Evolutionary conservation across 305 asterid species (phyloP).

Genomic region (Fraxinus paxiana): DNA sequence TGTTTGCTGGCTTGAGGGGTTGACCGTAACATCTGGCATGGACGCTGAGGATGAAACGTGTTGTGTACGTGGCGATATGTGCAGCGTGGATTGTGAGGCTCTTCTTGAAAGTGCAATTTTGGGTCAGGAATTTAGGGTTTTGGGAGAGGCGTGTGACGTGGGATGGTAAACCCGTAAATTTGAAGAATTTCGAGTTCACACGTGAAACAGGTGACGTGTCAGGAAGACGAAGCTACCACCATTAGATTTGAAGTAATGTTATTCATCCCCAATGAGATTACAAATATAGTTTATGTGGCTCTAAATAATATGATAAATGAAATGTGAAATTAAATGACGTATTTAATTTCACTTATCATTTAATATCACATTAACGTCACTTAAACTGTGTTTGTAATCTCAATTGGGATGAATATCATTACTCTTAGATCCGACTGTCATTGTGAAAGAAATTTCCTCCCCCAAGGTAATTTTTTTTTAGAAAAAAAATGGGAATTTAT

Average conservation of each 20-base stretch:
- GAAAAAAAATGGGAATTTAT: neutral
- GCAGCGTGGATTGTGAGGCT: conserved; percentile 28
- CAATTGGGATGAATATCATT: too few relatives aligned
- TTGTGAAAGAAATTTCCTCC: neutral
- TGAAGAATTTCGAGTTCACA: conserved; percentile 40
- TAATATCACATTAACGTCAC: too few relatives aligned
- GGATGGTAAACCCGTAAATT: conserved; percentile 44
- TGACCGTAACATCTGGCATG: conserved; percentile 63
- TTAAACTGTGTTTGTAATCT: too few relatives aligned
- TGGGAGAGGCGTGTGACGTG: conserved; percentile 40
- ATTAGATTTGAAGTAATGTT: neutral
- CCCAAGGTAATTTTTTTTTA: neutral
- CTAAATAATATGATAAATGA: too few relatives aligned
- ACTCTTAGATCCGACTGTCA: too few relatives aligned
- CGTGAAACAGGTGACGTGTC: conserved; percentile 52
- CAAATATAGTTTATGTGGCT: too few relatives aligned
- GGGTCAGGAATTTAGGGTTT: conserved; percentile 47
- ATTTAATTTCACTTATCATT: too few relatives aligned
- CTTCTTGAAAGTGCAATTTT: conserved; percentile 34
- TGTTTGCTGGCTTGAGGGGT: conserved; percentile 61
- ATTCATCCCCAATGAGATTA: too few relatives aligned
- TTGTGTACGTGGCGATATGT: conserved; percentile 35
- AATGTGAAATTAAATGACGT: too few relatives aligned
- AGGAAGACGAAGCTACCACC: conserved; percentile 27
- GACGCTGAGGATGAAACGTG: conserved; percentile 37